Percentiles rank a stretch among this genome's conserved stretches.
These are phyloP conservation scores for Colletotrichum acutatum DNA, from an alignment of 2,329 filamentous ascomycete genomes.

Conservation along the genomic window DNA sequence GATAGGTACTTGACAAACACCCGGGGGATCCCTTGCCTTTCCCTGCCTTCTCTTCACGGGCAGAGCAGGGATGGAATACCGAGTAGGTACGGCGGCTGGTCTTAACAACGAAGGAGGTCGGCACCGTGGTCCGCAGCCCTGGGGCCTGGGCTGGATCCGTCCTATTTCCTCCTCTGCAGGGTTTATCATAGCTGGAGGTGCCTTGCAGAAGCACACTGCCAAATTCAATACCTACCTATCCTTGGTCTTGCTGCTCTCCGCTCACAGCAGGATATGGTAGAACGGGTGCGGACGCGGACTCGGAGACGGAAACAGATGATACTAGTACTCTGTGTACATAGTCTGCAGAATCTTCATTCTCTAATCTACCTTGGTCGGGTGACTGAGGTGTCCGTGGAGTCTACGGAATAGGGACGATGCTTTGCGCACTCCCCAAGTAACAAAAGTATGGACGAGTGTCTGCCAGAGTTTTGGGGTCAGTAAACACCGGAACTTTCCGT, in stretches of 20 bases:
- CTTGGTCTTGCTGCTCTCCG: neutral
- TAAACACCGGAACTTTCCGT: neutral
- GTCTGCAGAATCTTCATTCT: neutral
- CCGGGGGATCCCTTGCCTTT: neutral
- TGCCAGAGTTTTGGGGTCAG: neutral
- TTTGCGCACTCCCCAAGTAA: too few relatives aligned
- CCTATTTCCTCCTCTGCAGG: neutral
- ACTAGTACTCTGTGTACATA: too few relatives aligned
- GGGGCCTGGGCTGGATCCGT: neutral
- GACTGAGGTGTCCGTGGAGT: too few relatives aligned
- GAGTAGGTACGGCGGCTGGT: neutral
- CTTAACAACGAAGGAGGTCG: neutral
- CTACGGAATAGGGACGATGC: too few relatives aligned
- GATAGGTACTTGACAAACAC: neutral
- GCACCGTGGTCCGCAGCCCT: neutral
- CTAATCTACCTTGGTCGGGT: neutral
- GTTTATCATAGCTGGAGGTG: neutral
- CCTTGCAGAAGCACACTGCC: neutral
- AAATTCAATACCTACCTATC: neutral
- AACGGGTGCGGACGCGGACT: neutral
- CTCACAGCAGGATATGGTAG: neutral
- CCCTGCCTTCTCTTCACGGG: neutral
- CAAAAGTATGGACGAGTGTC: too few relatives aligned
- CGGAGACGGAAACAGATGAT: neutral
- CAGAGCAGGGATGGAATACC: neutral